phyloP scores from a whole-genome alignment of 2,329 filamentous ascomycete genomes.

The Pyrenochaeta sp. region DNA sequence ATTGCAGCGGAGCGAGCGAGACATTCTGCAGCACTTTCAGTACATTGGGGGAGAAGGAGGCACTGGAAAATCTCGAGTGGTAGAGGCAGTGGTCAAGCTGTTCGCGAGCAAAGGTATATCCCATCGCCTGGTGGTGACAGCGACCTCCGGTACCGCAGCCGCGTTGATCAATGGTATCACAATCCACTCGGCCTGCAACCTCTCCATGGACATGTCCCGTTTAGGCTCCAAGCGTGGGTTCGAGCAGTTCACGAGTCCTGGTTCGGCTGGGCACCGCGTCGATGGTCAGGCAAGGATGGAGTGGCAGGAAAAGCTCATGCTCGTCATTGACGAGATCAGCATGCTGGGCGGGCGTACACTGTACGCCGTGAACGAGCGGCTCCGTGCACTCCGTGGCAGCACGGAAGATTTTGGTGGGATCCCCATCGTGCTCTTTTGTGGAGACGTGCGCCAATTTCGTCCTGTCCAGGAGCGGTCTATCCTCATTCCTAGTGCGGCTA shows the following conservation, averaged over 20 bases:
- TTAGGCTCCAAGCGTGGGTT: not conserved
- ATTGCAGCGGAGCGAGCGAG: not conserved
- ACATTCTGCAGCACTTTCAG: not conserved
- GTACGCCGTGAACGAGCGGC: not conserved
- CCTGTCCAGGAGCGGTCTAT: not conserved
- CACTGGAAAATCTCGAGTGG: slow-evolving; percentile 3
- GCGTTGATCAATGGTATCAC: slow-evolving; percentile 5
- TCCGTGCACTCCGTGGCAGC: not conserved
- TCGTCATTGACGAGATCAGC: too few species aligned
- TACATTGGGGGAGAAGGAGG: slow-evolving; percentile 4
- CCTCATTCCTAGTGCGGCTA: not conserved
- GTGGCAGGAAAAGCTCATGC: too few species aligned
- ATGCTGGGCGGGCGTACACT: too few species aligned
- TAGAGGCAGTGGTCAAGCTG: not conserved
- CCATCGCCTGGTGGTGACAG: slow-evolving; percentile 3
- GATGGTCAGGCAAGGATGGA: too few species aligned
- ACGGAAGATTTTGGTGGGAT: not conserved
- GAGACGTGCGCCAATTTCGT: not conserved
- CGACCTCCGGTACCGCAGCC: not conserved
- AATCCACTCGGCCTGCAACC: slow-evolving; percentile 4
- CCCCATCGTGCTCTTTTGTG: not conserved
- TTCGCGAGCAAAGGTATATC: slow-evolving; percentile 3
- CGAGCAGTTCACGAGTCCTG: not conserved
- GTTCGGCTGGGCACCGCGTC: too few species aligned
- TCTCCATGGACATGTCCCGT: not conserved